Evolutionary conservation across 371 early-diverging fungal genomes (phyloP).

Genomic region (Encephalitozoon hellem): DNA sequence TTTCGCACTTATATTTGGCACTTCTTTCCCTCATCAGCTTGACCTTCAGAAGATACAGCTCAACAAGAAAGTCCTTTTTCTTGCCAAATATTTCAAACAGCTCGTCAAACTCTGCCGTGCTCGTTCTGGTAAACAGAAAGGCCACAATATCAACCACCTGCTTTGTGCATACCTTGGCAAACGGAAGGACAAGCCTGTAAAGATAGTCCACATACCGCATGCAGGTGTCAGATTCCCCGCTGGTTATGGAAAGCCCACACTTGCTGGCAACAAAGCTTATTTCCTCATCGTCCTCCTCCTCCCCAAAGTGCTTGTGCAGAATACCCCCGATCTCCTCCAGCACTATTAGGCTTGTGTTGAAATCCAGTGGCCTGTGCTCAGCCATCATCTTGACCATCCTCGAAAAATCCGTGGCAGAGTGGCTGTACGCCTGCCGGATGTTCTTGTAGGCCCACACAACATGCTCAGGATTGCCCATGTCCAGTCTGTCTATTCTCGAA

Average conservation of each 20-base stretch:
- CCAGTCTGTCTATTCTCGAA: background rate
- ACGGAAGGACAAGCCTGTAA: slow-evolving; percentile 14
- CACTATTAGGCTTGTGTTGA: background rate
- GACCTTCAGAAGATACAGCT: slow-evolving; percentile 34
- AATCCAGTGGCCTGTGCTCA: background rate
- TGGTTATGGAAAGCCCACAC: background rate
- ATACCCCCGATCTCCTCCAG: background rate
- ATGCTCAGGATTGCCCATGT: background rate
- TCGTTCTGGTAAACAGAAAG: slow-evolving; percentile 25
- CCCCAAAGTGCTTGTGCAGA: background rate
- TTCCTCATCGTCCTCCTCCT: background rate
- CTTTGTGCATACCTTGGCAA: slow-evolving; percentile 17
- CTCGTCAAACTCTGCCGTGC: slow-evolving; percentile 6
- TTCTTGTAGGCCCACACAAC: slow-evolving; percentile 29
- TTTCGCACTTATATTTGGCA: background rate
- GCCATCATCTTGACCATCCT: background rate
- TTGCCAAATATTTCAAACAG: slow-evolving; percentile 26
- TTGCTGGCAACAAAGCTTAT: background rate
- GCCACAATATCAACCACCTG: slow-evolving; percentile 42
- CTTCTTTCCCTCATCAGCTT: slow-evolving; percentile 1
- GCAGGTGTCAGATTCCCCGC: background rate
- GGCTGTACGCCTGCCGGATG: background rate
- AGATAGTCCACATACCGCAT: background rate
- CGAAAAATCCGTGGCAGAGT: background rate
- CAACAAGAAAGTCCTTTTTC: slow-evolving; percentile 24